Percentiles rank a stretch among this genome's conserved stretches.
Evolutionary conservation across 108 stramenopile genomes (phyloP).

Genomic region (Pseudonitzschia pungens): DNA sequence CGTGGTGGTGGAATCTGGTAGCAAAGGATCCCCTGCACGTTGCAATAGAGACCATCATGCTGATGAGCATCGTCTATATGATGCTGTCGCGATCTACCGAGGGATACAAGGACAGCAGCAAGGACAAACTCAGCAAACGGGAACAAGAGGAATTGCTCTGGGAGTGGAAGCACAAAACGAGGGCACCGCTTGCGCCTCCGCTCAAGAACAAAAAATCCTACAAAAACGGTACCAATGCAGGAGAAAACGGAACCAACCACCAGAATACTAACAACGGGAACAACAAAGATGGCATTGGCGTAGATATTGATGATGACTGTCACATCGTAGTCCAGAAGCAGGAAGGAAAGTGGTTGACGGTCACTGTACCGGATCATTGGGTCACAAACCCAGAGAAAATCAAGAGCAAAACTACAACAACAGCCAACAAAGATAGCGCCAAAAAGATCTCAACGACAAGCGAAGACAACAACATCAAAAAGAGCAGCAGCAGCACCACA

Average conservation of each 20-base stretch:
- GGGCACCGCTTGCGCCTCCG: constrained; percentile 75
- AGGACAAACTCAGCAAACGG: constrained; percentile 45
- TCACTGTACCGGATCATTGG: constrained; percentile 21
- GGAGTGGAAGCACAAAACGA: constrained; percentile 82
- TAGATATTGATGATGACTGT: constrained; percentile 3
- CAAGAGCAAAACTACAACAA: background rate
- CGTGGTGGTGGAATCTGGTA: constrained; percentile 86
- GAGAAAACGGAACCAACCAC: background rate
- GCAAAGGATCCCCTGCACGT: constrained; percentile 90
- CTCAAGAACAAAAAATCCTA: background rate
- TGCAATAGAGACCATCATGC: constrained; percentile 90
- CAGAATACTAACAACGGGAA: background rate
- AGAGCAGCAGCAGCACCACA: background rate
- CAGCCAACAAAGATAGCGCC: background rate
- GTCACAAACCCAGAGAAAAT: background rate
- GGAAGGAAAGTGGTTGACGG: constrained; percentile 29
- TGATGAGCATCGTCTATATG: constrained; percentile 83
- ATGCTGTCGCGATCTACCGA: constrained; percentile 64
- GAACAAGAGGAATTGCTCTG: constrained; percentile 84
- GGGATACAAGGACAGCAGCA: constrained; percentile 44
- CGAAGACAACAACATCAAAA: background rate
- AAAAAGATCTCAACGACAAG: background rate
- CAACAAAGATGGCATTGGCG: background rate
- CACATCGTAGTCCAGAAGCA: constrained; percentile 38
- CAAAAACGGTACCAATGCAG: background rate